These are phyloP conservation scores for Pseudocercospora musae DNA, from an alignment of 2,329 filamentous ascomycete genomes.

Conservation along the genomic window DNA sequence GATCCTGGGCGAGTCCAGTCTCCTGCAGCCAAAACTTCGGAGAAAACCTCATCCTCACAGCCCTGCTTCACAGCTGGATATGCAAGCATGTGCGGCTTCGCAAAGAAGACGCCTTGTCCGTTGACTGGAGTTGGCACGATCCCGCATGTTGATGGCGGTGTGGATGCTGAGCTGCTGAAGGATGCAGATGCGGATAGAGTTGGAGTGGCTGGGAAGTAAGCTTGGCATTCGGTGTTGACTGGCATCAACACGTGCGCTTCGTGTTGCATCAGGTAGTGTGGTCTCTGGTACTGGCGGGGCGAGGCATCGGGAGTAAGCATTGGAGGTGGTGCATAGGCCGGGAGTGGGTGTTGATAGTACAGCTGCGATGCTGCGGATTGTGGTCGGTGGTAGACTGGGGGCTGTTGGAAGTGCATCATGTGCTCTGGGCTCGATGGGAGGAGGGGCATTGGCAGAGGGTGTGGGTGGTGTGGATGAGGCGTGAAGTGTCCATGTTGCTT, in stretches of 20 bases:
- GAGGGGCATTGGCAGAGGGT: conserved; percentile 43
- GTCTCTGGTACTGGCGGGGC: conserved; percentile 71
- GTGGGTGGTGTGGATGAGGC: conserved; percentile 45
- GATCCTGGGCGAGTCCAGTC: conserved; percentile 77
- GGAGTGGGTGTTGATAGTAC: conserved; percentile 41
- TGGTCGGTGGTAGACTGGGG: conserved; percentile 41
- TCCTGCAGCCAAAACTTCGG: conserved; percentile 68
- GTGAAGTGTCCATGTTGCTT: conserved; percentile 75
- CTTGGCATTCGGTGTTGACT: conserved; percentile 70
- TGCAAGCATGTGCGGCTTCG: conserved; percentile 37
- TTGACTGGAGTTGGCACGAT: conserved; percentile 79
- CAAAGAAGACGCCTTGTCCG: conserved; percentile 51
- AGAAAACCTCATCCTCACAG: conserved; percentile 66
- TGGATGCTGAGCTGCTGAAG: conserved; percentile 82
- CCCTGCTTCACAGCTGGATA: conserved; percentile 67
- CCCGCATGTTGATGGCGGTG: conserved; percentile 72
- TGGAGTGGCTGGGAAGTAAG: conserved; percentile 80
- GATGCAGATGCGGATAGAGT: conserved; percentile 82
- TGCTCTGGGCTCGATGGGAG: conserved; percentile 47
- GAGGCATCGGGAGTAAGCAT: conserved; percentile 74
- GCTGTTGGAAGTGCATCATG: conserved; percentile 56
- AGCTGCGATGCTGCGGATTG: conserved; percentile 33
- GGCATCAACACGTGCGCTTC: conserved; percentile 37
- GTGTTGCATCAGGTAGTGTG: conserved; percentile 64
- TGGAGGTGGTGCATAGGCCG: conserved; percentile 57